Conservation (phyloP, 306 rosid genomes). For the Phaseolus lunatus region DNA sequence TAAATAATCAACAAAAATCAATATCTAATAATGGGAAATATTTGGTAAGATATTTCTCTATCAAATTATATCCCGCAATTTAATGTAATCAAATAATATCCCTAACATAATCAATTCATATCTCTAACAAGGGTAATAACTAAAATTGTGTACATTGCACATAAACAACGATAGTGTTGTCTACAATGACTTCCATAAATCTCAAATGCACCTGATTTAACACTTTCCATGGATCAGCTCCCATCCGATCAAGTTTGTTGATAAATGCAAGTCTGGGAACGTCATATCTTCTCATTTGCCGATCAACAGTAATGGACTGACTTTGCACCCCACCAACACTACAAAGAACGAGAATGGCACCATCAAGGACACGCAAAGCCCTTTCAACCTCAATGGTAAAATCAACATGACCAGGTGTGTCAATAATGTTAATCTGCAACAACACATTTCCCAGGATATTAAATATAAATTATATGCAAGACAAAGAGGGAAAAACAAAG, state of each 20-base stretch:
- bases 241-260: conserved; percentile 98
- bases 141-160: conserved; percentile 26
- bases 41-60: no score
- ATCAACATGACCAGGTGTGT: conserved; percentile 98
- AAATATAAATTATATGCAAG: conserved; percentile 24
- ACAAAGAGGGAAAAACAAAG: not conserved
- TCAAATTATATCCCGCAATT: no score
- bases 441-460: conserved; percentile 34
- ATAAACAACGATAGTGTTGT: conserved; percentile 24
- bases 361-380: conserved; percentile 98
- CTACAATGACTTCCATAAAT: conserved; percentile 29
- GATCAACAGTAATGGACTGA: conserved; percentile 97
- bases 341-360: conserved; percentile 98
- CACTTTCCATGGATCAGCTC: conserved; percentile 99
- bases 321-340: conserved; percentile 99
- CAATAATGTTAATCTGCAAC: conserved; percentile 93
- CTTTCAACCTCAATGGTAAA: conserved; percentile 98
- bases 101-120: no score
- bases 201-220: conserved; percentile 77
- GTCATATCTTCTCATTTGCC: conserved; percentile 97
- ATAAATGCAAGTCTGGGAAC: conserved; percentile 97
- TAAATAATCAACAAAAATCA: no score
- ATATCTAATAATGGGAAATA: no score
- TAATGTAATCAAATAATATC: no score
- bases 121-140: not conserved